phyloP scores from a whole-genome alignment of 805 yeast species.

The Lachancea sp. region DNA sequence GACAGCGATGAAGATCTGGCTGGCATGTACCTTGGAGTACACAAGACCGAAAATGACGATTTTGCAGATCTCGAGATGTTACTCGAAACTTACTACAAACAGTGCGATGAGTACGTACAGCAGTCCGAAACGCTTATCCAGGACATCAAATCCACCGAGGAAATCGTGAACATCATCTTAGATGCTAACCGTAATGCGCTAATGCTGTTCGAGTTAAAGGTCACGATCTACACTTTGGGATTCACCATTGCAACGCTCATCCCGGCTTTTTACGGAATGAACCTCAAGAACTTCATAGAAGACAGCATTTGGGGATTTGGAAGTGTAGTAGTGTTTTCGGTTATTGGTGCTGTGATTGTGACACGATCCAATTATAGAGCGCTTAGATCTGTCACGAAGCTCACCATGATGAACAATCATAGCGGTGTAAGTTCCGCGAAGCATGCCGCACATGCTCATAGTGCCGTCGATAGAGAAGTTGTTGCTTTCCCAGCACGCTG shows the following conservation, averaged over 20 bases:
- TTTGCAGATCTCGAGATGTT: constrained; percentile 80
- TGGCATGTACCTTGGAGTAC: constrained; percentile 65
- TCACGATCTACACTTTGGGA: constrained; percentile 78
- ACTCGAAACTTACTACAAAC: constrained; percentile 82
- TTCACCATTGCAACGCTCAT: constrained; percentile 76
- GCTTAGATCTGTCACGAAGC: constrained; percentile 53
- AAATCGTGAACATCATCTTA: constrained; percentile 81
- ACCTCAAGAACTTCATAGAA: constrained; percentile 69
- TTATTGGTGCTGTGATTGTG: constrained; percentile 47
- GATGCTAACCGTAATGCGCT: constrained; percentile 88
- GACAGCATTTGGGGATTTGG: constrained; percentile 61
- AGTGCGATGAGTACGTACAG: constrained; percentile 89
- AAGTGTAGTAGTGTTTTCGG: constrained; percentile 45
- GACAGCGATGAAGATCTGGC: constrained; percentile 83
- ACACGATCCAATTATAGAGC: constrained; percentile 52
- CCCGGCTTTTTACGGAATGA: constrained; percentile 90
- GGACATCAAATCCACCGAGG: constrained; percentile 87
- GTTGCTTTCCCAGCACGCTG: constrained; percentile 21
- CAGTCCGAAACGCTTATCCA: constrained; percentile 76
- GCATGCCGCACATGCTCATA: constrained; percentile 17
- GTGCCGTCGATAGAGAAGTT: constrained; percentile 15
- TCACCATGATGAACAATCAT: constrained; percentile 50
- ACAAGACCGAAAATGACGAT: constrained; percentile 30
- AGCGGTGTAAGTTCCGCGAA: constrained; percentile 24
- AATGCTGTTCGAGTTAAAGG: constrained; percentile 78